Evolutionary conservation across 495 filamentous ascomycete species (phyloP), one percentile per base, ranked within the genome.

Genomic region (Neurospora pannonica): DNA sequence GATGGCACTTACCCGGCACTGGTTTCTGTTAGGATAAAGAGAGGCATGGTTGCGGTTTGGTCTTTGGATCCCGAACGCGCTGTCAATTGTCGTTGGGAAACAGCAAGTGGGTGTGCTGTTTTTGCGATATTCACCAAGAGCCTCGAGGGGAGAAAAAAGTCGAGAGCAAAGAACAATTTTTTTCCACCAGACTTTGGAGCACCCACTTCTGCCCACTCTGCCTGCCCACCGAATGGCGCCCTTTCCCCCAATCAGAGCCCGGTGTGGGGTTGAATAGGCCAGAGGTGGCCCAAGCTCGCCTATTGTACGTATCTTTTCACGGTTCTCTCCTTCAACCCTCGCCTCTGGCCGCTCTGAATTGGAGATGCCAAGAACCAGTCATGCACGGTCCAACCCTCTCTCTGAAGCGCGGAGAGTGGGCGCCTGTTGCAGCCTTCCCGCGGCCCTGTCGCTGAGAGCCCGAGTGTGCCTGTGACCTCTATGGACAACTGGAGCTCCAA

Each of bases 21-120:
- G 79, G 96, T 99, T 85, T 99, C 96, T 73, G 92, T 92, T 73
- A 97, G 89, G 83, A 93, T 91, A 82, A 94, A 92, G 77, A 93
- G 88, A 84, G 90, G 89, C 92, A 94, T 94, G 78, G 71, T 77
- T 77, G 43, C 75, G 69, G 72, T 38, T 70, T 46, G 40, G 67
- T 62, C n/a, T 74, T 60, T 71, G 62, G 42, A 72, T 72, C 72
- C 71, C 76, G 72, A 74, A 71, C 77, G 78, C 77, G 76, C 75
- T 78, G 81, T 71, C 76, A 73, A 71, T 74, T 77, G 69, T 76
- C 72, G 77, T 75, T 77, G 75, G 75, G 73, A 78, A 78, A 80
- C 78, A 73, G 81, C 76, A 75, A 76, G 77, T 75, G 71, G 78
- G 77, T 72, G 77, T 71, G 69, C 77, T 75, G 71, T 82, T 74